Evolutionary conservation across 805 yeast genomes (phyloP).

Genomic region (Kodamaea nitidulidarum): DNA sequence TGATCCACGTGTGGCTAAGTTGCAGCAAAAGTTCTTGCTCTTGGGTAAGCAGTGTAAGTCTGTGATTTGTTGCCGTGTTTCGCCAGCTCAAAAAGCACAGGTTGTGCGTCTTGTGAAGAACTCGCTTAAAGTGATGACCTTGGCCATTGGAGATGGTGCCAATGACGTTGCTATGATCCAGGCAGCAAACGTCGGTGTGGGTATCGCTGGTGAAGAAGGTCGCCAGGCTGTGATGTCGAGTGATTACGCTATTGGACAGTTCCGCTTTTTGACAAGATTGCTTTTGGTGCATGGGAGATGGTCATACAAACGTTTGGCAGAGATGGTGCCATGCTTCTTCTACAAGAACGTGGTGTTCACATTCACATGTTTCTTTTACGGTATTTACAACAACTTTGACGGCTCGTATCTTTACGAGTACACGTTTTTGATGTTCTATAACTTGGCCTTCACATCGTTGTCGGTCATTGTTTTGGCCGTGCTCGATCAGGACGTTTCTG

Average conservation of each 20-base stretch:
- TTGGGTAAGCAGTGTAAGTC: conserved; percentile 78
- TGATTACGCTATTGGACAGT: conserved; percentile 83
- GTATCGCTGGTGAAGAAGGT: conserved; percentile 91
- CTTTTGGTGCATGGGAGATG: conserved; percentile 79
- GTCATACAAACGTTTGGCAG: conserved; percentile 78
- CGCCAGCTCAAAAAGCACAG: conserved; percentile 85
- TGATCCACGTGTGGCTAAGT: conserved; percentile 21
- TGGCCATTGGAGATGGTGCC: conserved; percentile 87
- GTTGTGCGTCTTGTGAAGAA: conserved; percentile 77
- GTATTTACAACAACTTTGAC: conserved; percentile 69
- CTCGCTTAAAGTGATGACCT: conserved; percentile 72
- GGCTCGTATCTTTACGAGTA: conserved; percentile 77
- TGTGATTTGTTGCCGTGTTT: conserved; percentile 81
- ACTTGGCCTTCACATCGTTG: conserved; percentile 76
- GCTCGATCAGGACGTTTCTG: conserved; percentile 77
- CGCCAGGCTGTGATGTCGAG: conserved; percentile 86
- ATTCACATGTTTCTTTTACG: conserved; percentile 74
- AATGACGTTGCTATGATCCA: conserved; percentile 91
- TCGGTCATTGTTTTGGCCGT: conserved; percentile 77
- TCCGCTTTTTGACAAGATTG: conserved; percentile 63
- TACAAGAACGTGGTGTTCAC: conserved; percentile 76
- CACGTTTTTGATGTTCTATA: conserved; percentile 76
- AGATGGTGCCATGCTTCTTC: conserved; percentile 80
- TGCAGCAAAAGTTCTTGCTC: conserved; percentile 51
- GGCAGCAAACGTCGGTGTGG: conserved; percentile 83